Percentiles rank a stretch among this genome's conserved stretches.
phyloP scores from a whole-genome alignment of 2,329 filamentous ascomycete species.

The Colletotrichum musicola region DNA sequence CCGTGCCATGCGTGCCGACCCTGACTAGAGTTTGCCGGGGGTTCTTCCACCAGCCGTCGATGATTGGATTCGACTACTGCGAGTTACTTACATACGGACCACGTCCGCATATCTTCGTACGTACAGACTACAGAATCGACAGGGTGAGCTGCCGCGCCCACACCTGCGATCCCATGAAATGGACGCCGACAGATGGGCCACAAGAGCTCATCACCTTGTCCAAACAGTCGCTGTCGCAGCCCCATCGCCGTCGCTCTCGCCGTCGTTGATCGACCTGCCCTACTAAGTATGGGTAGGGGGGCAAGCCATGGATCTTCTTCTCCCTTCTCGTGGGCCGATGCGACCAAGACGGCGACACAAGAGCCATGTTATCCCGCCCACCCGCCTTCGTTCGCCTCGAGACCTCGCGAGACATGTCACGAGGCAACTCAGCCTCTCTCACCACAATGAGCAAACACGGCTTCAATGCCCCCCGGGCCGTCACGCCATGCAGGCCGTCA shows the following conservation, averaged over 20 bases:
- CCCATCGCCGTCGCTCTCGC: background rate
- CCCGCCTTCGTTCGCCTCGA: background rate
- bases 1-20: constrained; percentile 16
- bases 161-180: constrained; percentile 8
- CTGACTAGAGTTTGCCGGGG: constrained; percentile 20
- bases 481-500: constrained; percentile 11
- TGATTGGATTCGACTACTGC: constrained; percentile 27
- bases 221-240: background rate
- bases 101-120: constrained; percentile 32
- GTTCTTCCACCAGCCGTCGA: background rate
- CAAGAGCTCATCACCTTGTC: constrained; percentile 14
- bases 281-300: constrained; percentile 3
- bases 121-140: constrained; percentile 24
- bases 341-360: constrained; percentile 23
- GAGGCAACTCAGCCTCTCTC: constrained; percentile 5
- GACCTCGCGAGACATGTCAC: background rate
- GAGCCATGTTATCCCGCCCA: background rate
- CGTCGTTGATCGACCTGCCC: constrained; percentile 19
- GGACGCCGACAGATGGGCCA: constrained; percentile 12
- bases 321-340: constrained; percentile 18
- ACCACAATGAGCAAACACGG: constrained; percentile 30
- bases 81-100: constrained; percentile 35
- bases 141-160: constrained; percentile 19
- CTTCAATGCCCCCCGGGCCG: constrained; percentile 17
- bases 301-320: constrained; percentile 14